Base-by-base conservation (phyloP, 73 alveolate genomes). In the Paramecium tetraurelia region DNA sequence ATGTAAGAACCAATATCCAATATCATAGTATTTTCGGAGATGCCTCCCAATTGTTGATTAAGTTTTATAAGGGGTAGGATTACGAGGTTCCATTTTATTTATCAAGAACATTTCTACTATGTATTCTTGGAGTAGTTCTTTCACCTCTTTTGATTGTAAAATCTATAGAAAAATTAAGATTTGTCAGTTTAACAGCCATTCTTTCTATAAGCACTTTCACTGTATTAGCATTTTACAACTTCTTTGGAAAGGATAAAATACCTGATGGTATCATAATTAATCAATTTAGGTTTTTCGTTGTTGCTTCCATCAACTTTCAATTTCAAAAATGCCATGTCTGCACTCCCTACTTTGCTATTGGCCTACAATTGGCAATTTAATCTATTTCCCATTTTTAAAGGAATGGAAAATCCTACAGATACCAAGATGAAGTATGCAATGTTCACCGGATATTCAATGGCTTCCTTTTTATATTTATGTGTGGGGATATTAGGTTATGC, bases 401-500 rank as follows among this genome's bases (percentile, higher is more conserved):
- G 90, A 0, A 22, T 80, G 57, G 90, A 80, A 29, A 27, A 53
- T 4, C 46, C 90, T 11, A 80, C 46, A 20, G 90, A 80, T 48
- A 43, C 0, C 43, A 80, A 46, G 24, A 44, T 80, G 76, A 20
- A 6, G 1, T 41, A 43, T 10, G 38, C 76, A 11, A 80, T 80
- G 72, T 21, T 80, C 43, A 41, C 57, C 7, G 90, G 90, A 41
- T 80, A 80, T 80, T 80, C 90, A 1, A 80, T 80, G 90, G 70
- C 90, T 14, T 80, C 90, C 9, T 22, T 80, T 80, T 46, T 80
- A 43, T 80, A 80, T 80, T 31, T 80, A 43, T 31, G 75, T 11
- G 90, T 80, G 3, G 90, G 90, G 1, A 48, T 80, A 24, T 80
- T 80, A 22, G 90, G 90, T n/a, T 80, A 80, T 80, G 90, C 90